These are phyloP conservation scores for Hypoxylon sp. DNA, from an alignment of 2,329 filamentous ascomycete genomes.

Conservation along the genomic window DNA sequence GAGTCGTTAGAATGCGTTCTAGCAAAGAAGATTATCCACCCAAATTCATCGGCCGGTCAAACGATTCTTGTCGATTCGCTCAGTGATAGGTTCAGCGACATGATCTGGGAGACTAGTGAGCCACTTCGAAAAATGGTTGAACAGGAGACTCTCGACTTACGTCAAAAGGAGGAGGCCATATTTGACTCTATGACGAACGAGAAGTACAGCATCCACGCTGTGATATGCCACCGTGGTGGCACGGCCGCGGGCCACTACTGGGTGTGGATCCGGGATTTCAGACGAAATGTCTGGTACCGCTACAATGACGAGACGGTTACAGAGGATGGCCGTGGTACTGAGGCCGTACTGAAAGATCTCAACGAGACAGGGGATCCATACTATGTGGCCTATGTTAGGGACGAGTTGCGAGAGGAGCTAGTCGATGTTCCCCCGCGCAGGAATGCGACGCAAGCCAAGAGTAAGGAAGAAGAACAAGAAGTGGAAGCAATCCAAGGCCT, in stretches of 20 bases:
- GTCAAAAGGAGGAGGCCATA: slow-evolving; percentile 54
- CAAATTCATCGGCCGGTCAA: neutral
- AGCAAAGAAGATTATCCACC: slow-evolving; percentile 21
- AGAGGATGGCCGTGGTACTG: slow-evolving; percentile 67
- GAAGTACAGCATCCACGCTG: slow-evolving; percentile 85
- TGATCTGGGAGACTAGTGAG: slow-evolving; percentile 32
- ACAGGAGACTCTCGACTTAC: slow-evolving; percentile 54
- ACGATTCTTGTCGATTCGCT: no score
- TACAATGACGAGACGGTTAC: slow-evolving; percentile 92
- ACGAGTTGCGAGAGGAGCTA: slow-evolving; percentile 65
- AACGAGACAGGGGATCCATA: slow-evolving; percentile 79
- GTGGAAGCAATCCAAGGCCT: slow-evolving; percentile 45
- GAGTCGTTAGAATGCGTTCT: slow-evolving; percentile 11
- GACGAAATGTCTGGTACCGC: slow-evolving; percentile 81
- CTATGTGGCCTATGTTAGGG: slow-evolving; percentile 83
- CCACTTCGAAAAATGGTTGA: slow-evolving; percentile 53
- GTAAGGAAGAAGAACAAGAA: no score
- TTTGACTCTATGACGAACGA: slow-evolving; percentile 71
- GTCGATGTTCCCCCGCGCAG: slow-evolving; percentile 56
- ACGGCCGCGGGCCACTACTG: slow-evolving; percentile 88
- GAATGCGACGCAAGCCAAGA: no score
- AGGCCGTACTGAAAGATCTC: slow-evolving; percentile 73
- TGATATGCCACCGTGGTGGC: slow-evolving; percentile 87
- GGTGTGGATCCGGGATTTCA: slow-evolving; percentile 95
- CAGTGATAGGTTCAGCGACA: slow-evolving; percentile 32